Evolutionary conservation across 768 basidiomycete genomes (phyloP).

Genomic region (Brasilioporus rufonigricans): DNA sequence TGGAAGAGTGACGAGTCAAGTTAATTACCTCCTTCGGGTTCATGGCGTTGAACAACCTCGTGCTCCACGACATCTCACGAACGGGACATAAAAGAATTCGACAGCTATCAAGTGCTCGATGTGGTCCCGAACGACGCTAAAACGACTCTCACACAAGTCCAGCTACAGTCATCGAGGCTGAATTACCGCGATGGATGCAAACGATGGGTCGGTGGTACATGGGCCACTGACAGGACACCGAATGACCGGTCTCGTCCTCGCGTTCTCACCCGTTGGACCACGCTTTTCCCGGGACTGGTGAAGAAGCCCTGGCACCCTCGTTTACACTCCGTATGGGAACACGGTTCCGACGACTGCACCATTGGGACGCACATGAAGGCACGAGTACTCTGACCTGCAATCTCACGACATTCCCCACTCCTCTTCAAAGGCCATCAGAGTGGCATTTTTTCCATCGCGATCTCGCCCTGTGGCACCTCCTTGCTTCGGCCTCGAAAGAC

Average conservation of each 20-base stretch:
- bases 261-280: slow-evolving; percentile 27
- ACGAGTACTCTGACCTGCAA: slow-evolving; percentile 9
- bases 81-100: too few relatives aligned
- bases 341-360: slow-evolving; percentile 28
- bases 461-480: slow-evolving; percentile 31
- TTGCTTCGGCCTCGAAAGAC: slow-evolving; percentile 32
- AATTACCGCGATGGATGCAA: too few relatives aligned
- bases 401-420: slow-evolving; percentile 6
- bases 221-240: slow-evolving; percentile 21
- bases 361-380: slow-evolving; percentile 30
- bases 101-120: too few relatives aligned
- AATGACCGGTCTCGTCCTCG: slow-evolving; percentile 26
- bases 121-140: too few relatives aligned
- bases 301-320: slow-evolving; percentile 16
- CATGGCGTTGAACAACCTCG: too few relatives aligned
- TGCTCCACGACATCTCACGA: too few relatives aligned
- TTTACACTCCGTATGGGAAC: slow-evolving; percentile 29
- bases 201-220: slow-evolving; percentile 13
- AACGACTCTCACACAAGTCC: too few relatives aligned
- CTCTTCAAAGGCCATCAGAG: slow-evolving; percentile 22
- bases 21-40: too few relatives aligned
- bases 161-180: too few relatives aligned
- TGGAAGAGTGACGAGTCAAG: too few relatives aligned
- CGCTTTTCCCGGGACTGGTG: slow-evolving; percentile 22
- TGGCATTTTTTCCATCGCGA: slow-evolving; percentile 24